Evolutionary conservation across 371 early-diverging fungal genomes (phyloP).

Genomic region (Mortierella polycephala): DNA sequence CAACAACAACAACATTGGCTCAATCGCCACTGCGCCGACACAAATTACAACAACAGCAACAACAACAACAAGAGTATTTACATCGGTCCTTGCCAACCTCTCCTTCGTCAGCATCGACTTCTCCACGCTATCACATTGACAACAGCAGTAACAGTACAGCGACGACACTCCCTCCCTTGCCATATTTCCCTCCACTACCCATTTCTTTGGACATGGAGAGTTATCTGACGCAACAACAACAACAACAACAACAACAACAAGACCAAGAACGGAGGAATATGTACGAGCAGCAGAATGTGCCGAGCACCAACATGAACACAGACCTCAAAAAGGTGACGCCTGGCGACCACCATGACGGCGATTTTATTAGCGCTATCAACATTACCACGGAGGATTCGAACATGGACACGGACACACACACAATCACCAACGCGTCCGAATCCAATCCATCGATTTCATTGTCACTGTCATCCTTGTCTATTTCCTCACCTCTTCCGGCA

Average conservation of each 20-base stretch:
- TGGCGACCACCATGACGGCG: no score
- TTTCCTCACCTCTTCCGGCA: no score
- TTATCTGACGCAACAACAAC: background rate
- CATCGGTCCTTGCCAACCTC: background rate
- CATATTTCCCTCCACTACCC: constrained; percentile 18
- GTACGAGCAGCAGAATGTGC: no score
- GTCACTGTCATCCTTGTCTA: no score
- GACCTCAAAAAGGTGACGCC: no score
- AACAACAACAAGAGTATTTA: constrained; percentile 3
- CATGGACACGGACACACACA: no score
- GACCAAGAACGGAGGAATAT: no score
- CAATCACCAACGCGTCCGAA: no score
- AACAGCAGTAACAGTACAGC: constrained; percentile 18
- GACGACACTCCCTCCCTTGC: constrained; percentile 24
- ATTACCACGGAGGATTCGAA: no score
- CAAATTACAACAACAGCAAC: constrained; percentile 7
- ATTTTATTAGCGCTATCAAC: no score
- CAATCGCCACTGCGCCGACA: constrained; percentile 33
- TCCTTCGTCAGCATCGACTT: constrained; percentile 6
- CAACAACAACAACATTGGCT: constrained; percentile 30
- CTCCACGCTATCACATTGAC: constrained; percentile 25
- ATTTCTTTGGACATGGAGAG: constrained; percentile 8
- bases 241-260: constrained; percentile 5
- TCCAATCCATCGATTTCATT: no score
- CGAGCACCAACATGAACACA: no score